Base-by-base conservation (phyloP, 2,329 filamentous ascomycete species). In the Periconia digitata region DNA sequence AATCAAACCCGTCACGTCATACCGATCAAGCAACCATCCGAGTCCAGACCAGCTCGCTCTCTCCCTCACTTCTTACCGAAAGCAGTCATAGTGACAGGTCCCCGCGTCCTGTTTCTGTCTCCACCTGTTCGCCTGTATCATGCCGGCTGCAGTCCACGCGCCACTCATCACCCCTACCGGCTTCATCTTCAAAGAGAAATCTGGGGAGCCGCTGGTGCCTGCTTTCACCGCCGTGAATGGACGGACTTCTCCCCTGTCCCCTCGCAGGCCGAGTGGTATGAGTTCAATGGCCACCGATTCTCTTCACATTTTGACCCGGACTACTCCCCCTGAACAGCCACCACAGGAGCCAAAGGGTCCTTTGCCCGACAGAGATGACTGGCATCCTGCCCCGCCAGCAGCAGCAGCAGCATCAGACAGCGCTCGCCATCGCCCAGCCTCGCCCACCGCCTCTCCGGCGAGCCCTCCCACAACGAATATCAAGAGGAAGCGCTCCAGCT, bases 401-500 rank as follows among this genome's bases (percentile, higher is more conserved):
- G 42, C 52, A 15, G 59, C 60, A 38, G 48, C 51, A 53, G 47
- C 35, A 18, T 18, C 23, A 5, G 12, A 29, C 23, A 61, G 56
- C 50, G 55, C 45, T 39, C 59, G 61, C 38, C 56, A 50, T 38
- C n/a, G n/a, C n/a, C 60, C 61, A 17, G 49, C 53, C 43, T 60
- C 66, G 27, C 58, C 64, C 35, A 50, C 55, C 17, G 46, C 39
- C 10, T 66, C 67, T 12, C 57, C 61, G 7, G 50, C 55, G 13
- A 67, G 62, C 45, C 59, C 66, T 71, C 20, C 40, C 7, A 15
- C 8, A 4, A 32, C 27, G 27, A 32, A 32, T 15, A 82, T 84
- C 61, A 80, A 79, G 56, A 70, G 79, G 49, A 92, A 90, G 70
- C 82, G 88, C 51, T 90, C 88, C 6, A 74, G 77, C 39, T 89